Base-by-base conservation (phyloP, 2,329 filamentous ascomycete genomes). In the Monosporascus sp. region DNA sequence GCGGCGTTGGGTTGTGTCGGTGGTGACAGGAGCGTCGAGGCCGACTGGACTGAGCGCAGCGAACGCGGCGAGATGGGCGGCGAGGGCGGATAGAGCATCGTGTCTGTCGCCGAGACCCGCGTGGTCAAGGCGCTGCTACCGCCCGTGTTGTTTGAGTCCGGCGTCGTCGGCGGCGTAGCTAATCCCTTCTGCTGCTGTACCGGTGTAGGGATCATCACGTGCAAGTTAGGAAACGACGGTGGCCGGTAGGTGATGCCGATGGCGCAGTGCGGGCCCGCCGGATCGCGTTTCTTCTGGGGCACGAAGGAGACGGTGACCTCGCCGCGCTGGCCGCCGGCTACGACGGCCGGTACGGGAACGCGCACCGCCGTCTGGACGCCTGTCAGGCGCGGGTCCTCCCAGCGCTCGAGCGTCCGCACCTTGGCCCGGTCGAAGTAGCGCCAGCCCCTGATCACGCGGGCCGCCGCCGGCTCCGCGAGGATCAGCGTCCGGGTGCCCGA, bases 241-340 rank as follows among this genome's bases (percentile, higher is more conserved):
- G 86, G 79, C 18, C 80, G 79, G 65, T 90, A 90, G 1, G 87
- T 90, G 60, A 90, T 87, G 15, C 83, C 86, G 57, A 90, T 78
- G 11, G 85, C 86, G 53, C 82, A 81, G 63, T 88, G 85, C 0
- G 87, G 63, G 3, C 80, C 79, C 7, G 79, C 81, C 4, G 85
- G 61, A 61, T 88, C 84, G 48, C 75, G 69, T 62, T 80, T 83
- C 62, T 80, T 83, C 50, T 85, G 81, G 0, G 80, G 73, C 31
- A 90, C 78, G 65, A 83, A 84, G 1, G 85, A 76, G n/a, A 90
- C 75, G 0, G 86, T 89, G n/a, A 89, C 77, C 70, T 90, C 85
- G 18, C 87, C 87, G 8, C 77, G 72, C 15, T 75, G 70, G 5
- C 81, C 83, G 24, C 75, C 74, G 0, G 76, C 68, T 2, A 76